Evolutionary conservation across 2,329 filamentous ascomycete genomes (phyloP).

Genomic region (Curvularia sp.): DNA sequence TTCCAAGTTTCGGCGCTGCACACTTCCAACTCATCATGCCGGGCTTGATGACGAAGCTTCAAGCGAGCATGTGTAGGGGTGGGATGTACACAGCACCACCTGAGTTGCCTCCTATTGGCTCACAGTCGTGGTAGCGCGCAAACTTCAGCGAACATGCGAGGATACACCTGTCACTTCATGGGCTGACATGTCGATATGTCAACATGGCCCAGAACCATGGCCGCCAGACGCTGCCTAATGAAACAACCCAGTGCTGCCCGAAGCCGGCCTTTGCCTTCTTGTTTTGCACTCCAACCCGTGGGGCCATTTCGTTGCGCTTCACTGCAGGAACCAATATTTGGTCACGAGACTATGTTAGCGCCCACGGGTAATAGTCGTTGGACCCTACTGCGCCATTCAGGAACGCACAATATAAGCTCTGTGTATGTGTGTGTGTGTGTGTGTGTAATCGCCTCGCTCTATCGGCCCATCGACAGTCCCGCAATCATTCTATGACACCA

Average conservation of each 20-base stretch:
- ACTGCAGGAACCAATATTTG: background rate
- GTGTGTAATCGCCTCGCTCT: background rate
- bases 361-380: background rate
- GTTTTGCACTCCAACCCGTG: constrained; percentile 1
- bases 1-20: constrained; percentile 27
- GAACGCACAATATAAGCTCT: background rate
- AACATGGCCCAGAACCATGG: constrained; percentile 13
- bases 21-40: constrained; percentile 31
- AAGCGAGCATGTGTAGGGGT: constrained; percentile 20
- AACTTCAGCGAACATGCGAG: constrained; percentile 18
- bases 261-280: constrained; percentile 16
- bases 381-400: background rate
- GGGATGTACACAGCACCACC: constrained; percentile 16
- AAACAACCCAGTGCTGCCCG: constrained; percentile 16
- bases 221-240: constrained; percentile 19
- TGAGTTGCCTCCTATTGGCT: constrained; percentile 20
- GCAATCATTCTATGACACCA: constrained; percentile 2
- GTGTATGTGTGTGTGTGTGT: no score
- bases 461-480: background rate
- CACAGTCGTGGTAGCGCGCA: background rate
- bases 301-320: background rate
- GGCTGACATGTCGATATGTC: constrained; percentile 13
- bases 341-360: background rate
- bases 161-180: constrained; percentile 22
- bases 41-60: constrained; percentile 29